These are phyloP conservation scores for Aciculosporium take DNA, from an alignment of 2,329 filamentous ascomycete genomes.

Conservation along the genomic window DNA sequence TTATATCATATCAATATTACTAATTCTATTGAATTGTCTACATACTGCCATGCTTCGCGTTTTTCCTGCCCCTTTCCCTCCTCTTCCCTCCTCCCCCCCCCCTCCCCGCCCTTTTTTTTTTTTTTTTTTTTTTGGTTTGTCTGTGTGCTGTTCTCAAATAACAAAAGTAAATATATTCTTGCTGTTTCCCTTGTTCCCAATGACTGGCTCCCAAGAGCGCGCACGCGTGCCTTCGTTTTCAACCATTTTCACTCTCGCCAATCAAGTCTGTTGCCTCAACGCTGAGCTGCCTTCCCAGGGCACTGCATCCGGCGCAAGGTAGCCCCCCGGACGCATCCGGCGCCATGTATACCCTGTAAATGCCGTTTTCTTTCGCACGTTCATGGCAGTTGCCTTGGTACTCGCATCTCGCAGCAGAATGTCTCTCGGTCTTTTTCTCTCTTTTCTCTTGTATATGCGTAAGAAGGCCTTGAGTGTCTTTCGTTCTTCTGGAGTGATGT, in stretches of 20 bases:
- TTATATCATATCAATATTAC: slow-evolving; percentile 2
- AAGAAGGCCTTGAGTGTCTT: slow-evolving; percentile 36
- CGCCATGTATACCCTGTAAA: slow-evolving; percentile 87
- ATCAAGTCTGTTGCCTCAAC: background rate
- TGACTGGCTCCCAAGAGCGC: background rate
- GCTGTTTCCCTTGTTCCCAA: background rate
- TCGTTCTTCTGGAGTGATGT: slow-evolving; percentile 22
- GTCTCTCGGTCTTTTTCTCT: slow-evolving; percentile 72
- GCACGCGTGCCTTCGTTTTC: background rate
- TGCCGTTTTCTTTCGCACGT: slow-evolving; percentile 65
- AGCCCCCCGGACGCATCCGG: slow-evolving; percentile 26
- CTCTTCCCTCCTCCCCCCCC: background rate
- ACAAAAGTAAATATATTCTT: no score
- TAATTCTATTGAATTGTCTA: background rate
- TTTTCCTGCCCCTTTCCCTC: background rate
- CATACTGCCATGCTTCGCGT: no score
- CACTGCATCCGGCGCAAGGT: slow-evolving; percentile 9
- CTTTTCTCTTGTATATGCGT: slow-evolving; percentile 41
- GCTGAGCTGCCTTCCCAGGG: background rate
- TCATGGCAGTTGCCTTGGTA: slow-evolving; percentile 54
- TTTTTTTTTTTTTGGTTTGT: background rate
- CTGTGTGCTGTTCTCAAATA: no score
- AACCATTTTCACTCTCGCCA: background rate
- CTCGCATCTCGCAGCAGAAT: slow-evolving; percentile 62
- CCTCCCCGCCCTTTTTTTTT: background rate